Percentiles rank a stretch among this genome's conserved stretches.
phyloP scores from a whole-genome alignment of 305 asterid species.

The Fraxinus paxiana region DNA sequence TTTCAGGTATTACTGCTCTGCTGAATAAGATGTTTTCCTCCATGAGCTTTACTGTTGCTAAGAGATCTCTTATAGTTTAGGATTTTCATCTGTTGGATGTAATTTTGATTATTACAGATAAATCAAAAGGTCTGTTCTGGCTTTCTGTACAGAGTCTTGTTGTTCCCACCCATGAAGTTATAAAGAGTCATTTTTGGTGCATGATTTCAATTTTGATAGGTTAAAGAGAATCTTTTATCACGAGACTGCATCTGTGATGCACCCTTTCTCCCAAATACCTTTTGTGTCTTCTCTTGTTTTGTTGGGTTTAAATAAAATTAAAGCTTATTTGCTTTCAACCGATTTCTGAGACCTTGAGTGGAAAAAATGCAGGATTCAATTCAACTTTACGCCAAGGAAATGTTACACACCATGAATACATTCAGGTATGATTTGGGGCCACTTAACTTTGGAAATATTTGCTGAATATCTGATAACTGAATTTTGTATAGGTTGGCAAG shows the following conservation, averaged over 20 bases:
- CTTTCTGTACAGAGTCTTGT: not conserved
- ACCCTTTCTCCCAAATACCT: not conserved
- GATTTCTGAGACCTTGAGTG: constrained; percentile 13
- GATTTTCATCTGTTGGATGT: not conserved
- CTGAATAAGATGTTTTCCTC: constrained; percentile 7
- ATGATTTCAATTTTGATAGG: not conserved
- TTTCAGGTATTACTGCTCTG: constrained; percentile 52
- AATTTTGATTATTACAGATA: not conserved
- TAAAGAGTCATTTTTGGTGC: not conserved
- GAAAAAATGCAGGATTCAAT: constrained; percentile 74
- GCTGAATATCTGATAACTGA: constrained; percentile 27
- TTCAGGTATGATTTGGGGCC: constrained; percentile 57
- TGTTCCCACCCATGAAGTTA: not conserved
- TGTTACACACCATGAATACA: constrained; percentile 94
- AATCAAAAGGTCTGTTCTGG: not conserved
- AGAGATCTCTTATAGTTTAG: constrained; percentile 11
- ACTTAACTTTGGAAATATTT: constrained; percentile 9
- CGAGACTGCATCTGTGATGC: not conserved
- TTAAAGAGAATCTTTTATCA: constrained; percentile 6
- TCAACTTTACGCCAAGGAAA: constrained; percentile 96
- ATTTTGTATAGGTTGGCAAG: constrained; percentile 66
- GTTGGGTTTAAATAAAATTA: not conserved
- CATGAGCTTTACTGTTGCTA: constrained; percentile 9
- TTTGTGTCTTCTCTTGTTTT: constrained; percentile 10
- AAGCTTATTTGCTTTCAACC: constrained; percentile 13